Base-by-base conservation (phyloP, 2,329 filamentous ascomycete species). In the Gnomoniopsis sp. region DNA sequence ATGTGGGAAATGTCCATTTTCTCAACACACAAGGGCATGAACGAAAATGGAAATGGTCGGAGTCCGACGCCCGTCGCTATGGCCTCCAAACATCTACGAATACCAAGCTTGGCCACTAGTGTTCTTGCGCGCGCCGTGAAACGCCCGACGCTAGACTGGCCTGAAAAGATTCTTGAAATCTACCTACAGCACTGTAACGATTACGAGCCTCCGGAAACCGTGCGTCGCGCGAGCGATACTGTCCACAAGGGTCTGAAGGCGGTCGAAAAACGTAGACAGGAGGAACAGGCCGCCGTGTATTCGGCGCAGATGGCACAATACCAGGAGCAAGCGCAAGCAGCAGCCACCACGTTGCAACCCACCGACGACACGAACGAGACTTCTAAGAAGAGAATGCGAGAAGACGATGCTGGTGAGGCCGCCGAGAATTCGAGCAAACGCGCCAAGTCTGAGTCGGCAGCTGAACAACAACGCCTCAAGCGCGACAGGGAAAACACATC, bases 401-500 rank as follows among this genome's bases (percentile, higher is more conserved):
- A 88, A 21, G 73, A 79, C 7, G 79, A 81, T 34, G 66, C 73
- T 1, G 79, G 80, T 23, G 75, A 78, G 22, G 77, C 78, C 3
- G 75, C 76, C 48, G 81, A 83, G n/a, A 74, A 73, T 36, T 75
- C 77, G 3, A 80, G 73, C 63, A 97, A 96, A 72, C 91, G 90
- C 66, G 79, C 82, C 38, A 91, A 79, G 68, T 78, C 74, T 62
- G 64, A 69, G 23, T 63, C 68, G 30, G 65, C 71, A 41, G 65
- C 71, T 47, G 74, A 74, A 34, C 68, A 72, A 44, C 66, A 67
- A 44, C 64, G 59, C 70, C 76, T 79, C 33, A 93, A 91, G 71
- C 87, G 95, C 57, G 93, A 99, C 72, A 87, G 95, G 46, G 95
- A 99, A 70, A 89, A 98, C 71, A 88, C 91, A 0, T 93, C 90